Percentiles rank a stretch among this genome's conserved stretches.
These are phyloP conservation scores for Zizania latifolia DNA, from an alignment of 176 grass and related monocot species.

Conservation along the genomic window DNA sequence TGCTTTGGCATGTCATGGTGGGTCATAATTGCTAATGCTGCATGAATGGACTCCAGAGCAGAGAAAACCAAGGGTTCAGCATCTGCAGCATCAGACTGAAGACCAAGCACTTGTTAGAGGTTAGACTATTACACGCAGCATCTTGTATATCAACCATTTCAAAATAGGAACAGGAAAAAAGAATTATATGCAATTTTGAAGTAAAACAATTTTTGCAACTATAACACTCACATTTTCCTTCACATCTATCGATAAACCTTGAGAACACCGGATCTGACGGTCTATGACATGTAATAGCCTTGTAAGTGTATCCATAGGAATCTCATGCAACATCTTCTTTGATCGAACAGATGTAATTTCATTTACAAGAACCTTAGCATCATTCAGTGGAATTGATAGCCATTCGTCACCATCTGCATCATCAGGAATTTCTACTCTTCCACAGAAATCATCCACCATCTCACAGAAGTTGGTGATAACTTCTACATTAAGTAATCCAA, in stretches of 20 bases:
- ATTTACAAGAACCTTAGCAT: conserved; percentile 79
- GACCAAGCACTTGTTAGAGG: conserved; percentile 37
- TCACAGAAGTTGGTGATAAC: conserved; percentile 67
- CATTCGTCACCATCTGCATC: conserved; percentile 74
- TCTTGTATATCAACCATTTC: neutral
- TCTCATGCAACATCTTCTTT: conserved; percentile 67
- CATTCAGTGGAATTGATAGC: conserved; percentile 59
- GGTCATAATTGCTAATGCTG: conserved; percentile 81
- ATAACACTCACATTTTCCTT: conserved; percentile 75
- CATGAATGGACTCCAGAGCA: conserved; percentile 87
- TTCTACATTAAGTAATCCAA: conserved; percentile 50
- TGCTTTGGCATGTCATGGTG: conserved; percentile 96
- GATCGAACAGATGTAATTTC: conserved; percentile 68
- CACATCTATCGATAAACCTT: conserved; percentile 76
- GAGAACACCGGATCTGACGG: conserved; percentile 78
- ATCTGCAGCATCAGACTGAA: conserved; percentile 62
- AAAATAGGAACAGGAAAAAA: neutral
- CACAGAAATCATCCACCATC: conserved; percentile 84
- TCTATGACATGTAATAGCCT: conserved; percentile 83
- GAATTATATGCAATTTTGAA: neutral
- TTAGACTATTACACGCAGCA: conserved; percentile 38
- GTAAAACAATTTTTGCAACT: neutral
- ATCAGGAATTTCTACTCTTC: conserved; percentile 65
- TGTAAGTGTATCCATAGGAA: conserved; percentile 73
- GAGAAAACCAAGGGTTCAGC: conserved; percentile 68